Percentiles rank a stretch among this genome's conserved stretches.
Conservation (phyloP, 2,329 filamentous ascomycete genomes). For the Aspergillus sp. region DNA sequence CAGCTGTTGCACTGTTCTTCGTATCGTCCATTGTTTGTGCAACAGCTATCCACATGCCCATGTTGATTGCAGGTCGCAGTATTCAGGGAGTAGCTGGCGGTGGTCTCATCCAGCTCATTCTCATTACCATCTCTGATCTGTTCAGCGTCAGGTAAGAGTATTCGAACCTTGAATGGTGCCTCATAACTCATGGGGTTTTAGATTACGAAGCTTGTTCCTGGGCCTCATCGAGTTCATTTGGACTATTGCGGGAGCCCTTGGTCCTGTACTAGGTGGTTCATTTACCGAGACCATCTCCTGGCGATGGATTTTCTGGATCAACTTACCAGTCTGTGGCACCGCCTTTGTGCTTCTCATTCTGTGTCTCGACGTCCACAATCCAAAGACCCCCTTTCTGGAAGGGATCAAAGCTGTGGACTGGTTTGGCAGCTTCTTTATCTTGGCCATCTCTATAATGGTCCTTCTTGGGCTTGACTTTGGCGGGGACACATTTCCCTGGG, state of each 20-base stretch:
- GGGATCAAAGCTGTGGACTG: conserved; percentile 60
- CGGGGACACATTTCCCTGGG: conserved; percentile 58
- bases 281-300: conserved; percentile 51
- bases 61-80: conserved; percentile 58
- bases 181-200: conserved; percentile 23
- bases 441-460: conserved; percentile 57
- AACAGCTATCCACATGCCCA: conserved; percentile 50
- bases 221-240: conserved; percentile 59
- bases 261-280: conserved; percentile 58
- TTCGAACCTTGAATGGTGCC: not conserved
- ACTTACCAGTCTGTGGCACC: conserved; percentile 55
- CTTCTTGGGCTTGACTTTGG: conserved; percentile 61
- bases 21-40: conserved; percentile 57
- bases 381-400: conserved; percentile 54
- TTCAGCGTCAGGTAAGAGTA: conserved; percentile 53
- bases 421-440: conserved; percentile 57
- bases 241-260: conserved; percentile 58
- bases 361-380: conserved; percentile 61
- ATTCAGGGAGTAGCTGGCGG: conserved; percentile 61
- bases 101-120: conserved; percentile 57
- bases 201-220: conserved; percentile 54
- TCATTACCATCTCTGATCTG: conserved; percentile 60
- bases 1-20: conserved; percentile 55
- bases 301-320: conserved; percentile 63
- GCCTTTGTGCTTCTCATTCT: conserved; percentile 56